A percentile compares a stretch with the other conserved stretches of the same genome.
Evolutionary conservation across 2,329 filamentous ascomycete genomes (phyloP).

Genomic region (Paraconiothyrium brasiliense): DNA sequence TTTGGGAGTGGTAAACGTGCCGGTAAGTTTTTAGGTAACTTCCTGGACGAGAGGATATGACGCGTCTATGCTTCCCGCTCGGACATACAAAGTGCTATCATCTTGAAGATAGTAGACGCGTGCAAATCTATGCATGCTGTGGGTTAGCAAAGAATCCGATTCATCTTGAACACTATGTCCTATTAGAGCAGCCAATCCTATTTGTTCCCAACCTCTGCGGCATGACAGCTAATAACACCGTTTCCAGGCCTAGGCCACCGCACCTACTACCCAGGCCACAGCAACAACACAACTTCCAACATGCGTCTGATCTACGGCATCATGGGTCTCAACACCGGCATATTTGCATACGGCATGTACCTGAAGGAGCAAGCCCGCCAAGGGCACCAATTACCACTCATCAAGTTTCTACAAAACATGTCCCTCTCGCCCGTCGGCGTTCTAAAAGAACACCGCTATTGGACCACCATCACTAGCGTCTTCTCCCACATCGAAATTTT

Average conservation of each 20-base stretch:
- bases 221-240: not conserved
- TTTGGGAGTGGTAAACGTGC: slow-evolving; percentile 18
- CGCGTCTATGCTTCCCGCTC: too few species aligned
- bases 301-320: slow-evolving; percentile 44
- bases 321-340: slow-evolving; percentile 52
- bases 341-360: slow-evolving; percentile 52
- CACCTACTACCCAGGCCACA: slow-evolving; percentile 20
- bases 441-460: slow-evolving; percentile 42
- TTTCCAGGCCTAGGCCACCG: slow-evolving; percentile 19
- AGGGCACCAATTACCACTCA: slow-evolving; percentile 24
- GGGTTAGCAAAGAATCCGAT: too few species aligned
- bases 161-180: too few species aligned
- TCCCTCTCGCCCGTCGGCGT: slow-evolving; percentile 41
- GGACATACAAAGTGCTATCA: too few species aligned
- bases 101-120: too few species aligned
- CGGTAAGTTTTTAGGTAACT: not conserved
- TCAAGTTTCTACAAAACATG: slow-evolving; percentile 42
- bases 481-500: slow-evolving; percentile 50
- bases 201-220: not conserved
- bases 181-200: too few species aligned
- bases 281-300: slow-evolving; percentile 18
- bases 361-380: slow-evolving; percentile 34
- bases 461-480: slow-evolving; percentile 50
- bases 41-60: too few species aligned
- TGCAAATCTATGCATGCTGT: too few species aligned